These are phyloP conservation scores for Crithidia thermophila DNA, from an alignment of 208 protist genomes.

Conservation along the genomic window DNA sequence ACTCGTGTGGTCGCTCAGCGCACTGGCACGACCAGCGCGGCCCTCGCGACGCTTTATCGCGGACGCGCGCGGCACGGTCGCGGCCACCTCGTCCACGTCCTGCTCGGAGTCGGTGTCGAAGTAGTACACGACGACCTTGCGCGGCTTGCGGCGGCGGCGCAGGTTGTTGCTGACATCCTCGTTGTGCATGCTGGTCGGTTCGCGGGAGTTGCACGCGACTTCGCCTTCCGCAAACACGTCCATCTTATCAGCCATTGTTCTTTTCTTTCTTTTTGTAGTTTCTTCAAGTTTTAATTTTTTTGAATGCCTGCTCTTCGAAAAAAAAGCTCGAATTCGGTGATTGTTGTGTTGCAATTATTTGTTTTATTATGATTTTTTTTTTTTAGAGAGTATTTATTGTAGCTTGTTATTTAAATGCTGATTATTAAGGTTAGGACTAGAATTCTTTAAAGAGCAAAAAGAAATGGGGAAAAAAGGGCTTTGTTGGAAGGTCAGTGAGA, in stretches of 20 bases:
- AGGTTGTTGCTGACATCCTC: not conserved
- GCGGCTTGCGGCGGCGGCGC: slow-evolving; percentile 18
- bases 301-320: not conserved
- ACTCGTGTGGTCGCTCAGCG: not conserved
- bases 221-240: not conserved
- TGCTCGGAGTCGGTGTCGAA: slow-evolving; percentile 23
- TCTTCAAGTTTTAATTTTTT: not conserved
- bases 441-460: too few relatives aligned
- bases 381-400: too few relatives aligned
- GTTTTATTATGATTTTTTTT: too few relatives aligned
- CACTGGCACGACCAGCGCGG: too few relatives aligned
- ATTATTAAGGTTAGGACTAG: too few relatives aligned
- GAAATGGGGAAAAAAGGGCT: too few relatives aligned
- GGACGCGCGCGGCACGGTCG: not conserved
- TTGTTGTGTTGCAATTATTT: too few relatives aligned
- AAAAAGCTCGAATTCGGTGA: too few relatives aligned
- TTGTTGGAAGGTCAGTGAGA: too few relatives aligned
- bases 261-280: not conserved
- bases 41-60: too few relatives aligned
- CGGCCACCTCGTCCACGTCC: not conserved
- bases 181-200: not conserved
- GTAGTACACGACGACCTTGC: slow-evolving; percentile 37
- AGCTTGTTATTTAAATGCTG: too few relatives aligned
- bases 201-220: not conserved
- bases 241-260: not conserved